Base-by-base conservation (phyloP, 2,329 filamentous ascomycete genomes). In the Microdochium nivale region DNA sequence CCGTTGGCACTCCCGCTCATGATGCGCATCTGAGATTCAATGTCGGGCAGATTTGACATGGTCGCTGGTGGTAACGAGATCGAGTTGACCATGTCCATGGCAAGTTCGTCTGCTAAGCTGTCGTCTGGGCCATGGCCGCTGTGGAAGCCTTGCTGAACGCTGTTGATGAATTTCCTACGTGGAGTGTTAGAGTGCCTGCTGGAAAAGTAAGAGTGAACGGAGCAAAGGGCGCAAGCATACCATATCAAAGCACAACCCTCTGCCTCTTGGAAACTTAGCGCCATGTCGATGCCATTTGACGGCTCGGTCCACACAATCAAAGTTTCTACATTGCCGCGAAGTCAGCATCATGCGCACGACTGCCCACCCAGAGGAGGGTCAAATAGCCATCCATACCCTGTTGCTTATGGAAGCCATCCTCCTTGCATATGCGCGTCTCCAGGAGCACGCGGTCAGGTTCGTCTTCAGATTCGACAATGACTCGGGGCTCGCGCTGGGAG, bases 261-360 rank as follows among this genome's bases (percentile, higher is more conserved):
- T 2, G 91, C 87, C 72, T 99, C 94, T 69, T 99, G 94, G 64
- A 99, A 99, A 67, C 91, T 96, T 56, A 99, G 79, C 44, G 94
- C 94, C 94, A 99, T 97, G 66, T 99, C 94, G 52, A 91, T 84
- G 53, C 87, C 87, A 71, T 85, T 94, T 54, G 67, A 70, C 3
- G 84, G 81, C 66, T 97, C 94, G 37, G 92, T 96, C 94, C 94
- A 99, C 55, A 99, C 91, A 56, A 99, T 97, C 55, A 99, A 81
- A 3, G 94, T 99, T 68, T 97, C 92, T 95, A 69, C 43, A 51
- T 35, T 44, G 19, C 47, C 49, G 48, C 47, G 54, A 50, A 49
- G 47, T 55, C 49, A 59, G 54, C 40, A 21, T 48, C 48, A 19
- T 48, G 27, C 47, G 32, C 37, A 52, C 5, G 27, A 30, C 27